phyloP scores from a whole-genome alignment of 1,284 basidiomycete species.

The Phellinidium pouzarii region DNA sequence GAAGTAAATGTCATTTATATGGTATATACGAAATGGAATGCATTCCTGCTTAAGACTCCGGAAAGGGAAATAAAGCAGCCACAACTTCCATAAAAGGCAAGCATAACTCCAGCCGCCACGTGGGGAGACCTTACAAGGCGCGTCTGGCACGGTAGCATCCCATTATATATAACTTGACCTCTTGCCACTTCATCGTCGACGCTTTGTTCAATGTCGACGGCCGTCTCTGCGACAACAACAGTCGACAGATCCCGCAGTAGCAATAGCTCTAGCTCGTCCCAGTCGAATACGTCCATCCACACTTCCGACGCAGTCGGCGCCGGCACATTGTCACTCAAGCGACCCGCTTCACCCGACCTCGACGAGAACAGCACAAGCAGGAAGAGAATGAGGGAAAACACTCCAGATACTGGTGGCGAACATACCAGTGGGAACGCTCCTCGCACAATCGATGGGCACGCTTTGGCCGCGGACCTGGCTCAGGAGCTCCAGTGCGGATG shows the following conservation, averaged over 20 bases:
- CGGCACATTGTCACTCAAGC: constrained; percentile 8
- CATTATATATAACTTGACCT: constrained; percentile 6
- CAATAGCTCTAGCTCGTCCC: neutral
- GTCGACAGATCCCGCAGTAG: neutral
- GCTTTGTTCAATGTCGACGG: constrained; percentile 5
- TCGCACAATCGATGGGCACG: constrained; percentile 24
- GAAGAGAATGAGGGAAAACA: constrained; percentile 55
- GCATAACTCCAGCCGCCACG: neutral
- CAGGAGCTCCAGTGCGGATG: constrained; percentile 78
- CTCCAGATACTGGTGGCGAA: constrained; percentile 22
- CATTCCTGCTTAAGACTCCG: too few relatives aligned
- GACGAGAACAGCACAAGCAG: constrained; percentile 38
- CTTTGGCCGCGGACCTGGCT: constrained; percentile 53
- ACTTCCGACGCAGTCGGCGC: neutral
- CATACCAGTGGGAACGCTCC: constrained; percentile 4
- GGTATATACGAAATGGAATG: too few relatives aligned
- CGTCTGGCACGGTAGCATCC: neutral
- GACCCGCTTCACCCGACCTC: constrained; percentile 9
- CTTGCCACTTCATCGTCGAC: constrained; percentile 8
- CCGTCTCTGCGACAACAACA: neutral
- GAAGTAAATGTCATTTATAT: too few relatives aligned
- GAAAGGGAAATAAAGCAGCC: neutral
- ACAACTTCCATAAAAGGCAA: neutral
- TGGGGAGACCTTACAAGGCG: neutral
- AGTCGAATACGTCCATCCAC: neutral